Evolutionary conservation across 352 stramenopile genomes (phyloP).

Genomic region (Pythium aquatile): DNA sequence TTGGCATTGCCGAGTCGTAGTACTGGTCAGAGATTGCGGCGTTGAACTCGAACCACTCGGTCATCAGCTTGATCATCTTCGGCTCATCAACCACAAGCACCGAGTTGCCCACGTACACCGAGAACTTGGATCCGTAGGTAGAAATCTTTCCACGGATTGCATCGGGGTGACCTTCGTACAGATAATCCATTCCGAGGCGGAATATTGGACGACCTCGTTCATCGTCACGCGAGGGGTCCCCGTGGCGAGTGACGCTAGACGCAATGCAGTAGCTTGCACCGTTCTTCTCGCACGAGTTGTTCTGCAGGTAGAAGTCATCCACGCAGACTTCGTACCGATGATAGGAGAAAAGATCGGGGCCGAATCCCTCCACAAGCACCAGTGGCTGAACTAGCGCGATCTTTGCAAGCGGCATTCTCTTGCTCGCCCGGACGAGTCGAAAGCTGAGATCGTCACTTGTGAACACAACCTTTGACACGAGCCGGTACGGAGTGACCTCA

Average conservation of each 20-base stretch:
- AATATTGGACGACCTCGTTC: conserved; percentile 28
- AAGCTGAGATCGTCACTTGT: conserved; percentile 63
- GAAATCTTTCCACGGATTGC: conserved; percentile 38
- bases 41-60: conserved; percentile 64
- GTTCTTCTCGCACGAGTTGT: conserved; percentile 39
- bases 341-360: conserved; percentile 76
- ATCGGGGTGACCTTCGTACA: conserved; percentile 68
- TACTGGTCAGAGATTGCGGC: conserved; percentile 54
- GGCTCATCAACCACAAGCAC: conserved; percentile 69
- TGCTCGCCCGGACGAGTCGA: conserved; percentile 61
- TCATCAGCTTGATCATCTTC: conserved; percentile 64
- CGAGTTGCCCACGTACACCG: conserved; percentile 58
- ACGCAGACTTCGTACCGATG: conserved; percentile 72
- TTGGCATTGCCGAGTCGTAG: conserved; percentile 2
- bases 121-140: conserved; percentile 77
- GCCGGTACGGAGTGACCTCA: conserved; percentile 51
- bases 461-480: conserved; percentile 49
- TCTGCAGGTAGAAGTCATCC: conserved; percentile 78
- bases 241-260: conserved; percentile 53
- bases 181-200: conserved; percentile 62
- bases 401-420: conserved; percentile 62
- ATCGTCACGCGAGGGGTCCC: conserved; percentile 18
- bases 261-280: conserved; percentile 65
- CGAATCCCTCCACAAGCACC: conserved; percentile 69
- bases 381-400: conserved; percentile 45